Evolutionary conservation across 192 early-diverging fungal genomes (phyloP).

Genomic region (Umbelopsis ramanniana): DNA sequence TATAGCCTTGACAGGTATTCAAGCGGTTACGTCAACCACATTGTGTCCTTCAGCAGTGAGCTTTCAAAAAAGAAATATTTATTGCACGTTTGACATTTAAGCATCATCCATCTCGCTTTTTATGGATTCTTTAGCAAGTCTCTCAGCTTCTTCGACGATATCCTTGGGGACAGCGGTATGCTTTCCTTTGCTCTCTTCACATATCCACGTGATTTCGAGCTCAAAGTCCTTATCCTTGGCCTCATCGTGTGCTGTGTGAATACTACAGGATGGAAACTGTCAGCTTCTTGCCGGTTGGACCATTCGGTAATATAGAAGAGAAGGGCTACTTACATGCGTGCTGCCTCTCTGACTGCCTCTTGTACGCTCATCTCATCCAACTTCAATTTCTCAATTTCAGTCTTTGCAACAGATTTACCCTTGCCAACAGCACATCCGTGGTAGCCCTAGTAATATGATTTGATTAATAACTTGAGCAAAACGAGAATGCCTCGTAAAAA

Average conservation of each 20-base stretch:
- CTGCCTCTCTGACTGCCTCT: constrained; percentile 93
- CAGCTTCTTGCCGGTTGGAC: not conserved
- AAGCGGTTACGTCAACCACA: not conserved
- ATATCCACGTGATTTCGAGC: constrained; percentile 97
- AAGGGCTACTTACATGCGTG: constrained; percentile 76
- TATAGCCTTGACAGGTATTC: too few relatives aligned
- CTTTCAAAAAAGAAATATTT: not conserved
- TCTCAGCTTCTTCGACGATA: constrained; percentile 84
- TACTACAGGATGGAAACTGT: constrained; percentile 51
- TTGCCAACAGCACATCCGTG: constrained; percentile 95
- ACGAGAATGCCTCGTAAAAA: not conserved
- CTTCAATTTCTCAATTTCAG: constrained; percentile 98
- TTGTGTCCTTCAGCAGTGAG: not conserved
- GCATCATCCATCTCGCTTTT: constrained; percentile 23
- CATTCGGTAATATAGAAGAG: not conserved
- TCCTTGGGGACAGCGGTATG: constrained; percentile 91
- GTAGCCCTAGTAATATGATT: constrained; percentile 72
- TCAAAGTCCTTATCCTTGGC: constrained; percentile 99
- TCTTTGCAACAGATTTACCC: constrained; percentile 95
- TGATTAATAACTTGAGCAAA: not conserved
- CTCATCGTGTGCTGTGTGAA: constrained; percentile 94
- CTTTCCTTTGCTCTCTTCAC: constrained; percentile 73
- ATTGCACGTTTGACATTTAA: not conserved
- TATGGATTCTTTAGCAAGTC: constrained; percentile 62
- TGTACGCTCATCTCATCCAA: constrained; percentile 76